A percentile compares a stretch with the other conserved stretches of the same genome.
Conservation (phyloP, 768 basidiomycete species). For the Xerocomus potaroensis region DNA sequence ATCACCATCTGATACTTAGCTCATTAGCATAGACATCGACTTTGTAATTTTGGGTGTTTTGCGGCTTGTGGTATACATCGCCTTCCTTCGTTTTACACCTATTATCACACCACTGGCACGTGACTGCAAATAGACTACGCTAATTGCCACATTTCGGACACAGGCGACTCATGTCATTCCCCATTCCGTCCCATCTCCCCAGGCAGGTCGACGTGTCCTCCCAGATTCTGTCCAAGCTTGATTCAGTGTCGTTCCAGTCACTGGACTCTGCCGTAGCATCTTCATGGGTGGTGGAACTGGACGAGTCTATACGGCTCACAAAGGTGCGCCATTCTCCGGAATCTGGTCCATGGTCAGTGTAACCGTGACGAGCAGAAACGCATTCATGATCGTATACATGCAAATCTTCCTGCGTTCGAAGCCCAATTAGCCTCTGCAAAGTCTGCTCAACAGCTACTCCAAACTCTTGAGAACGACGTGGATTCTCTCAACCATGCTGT, state of each 20-base stretch:
- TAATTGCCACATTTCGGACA: background rate
- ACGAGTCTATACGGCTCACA: conserved; percentile 63
- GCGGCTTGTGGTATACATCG: conserved; percentile 16
- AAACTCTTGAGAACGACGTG: conserved; percentile 48
- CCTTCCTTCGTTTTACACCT: no score
- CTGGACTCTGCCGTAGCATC: conserved; percentile 57
- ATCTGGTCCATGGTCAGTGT: background rate
- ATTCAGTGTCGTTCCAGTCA: conserved; percentile 53
- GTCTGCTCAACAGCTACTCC: conserved; percentile 58
- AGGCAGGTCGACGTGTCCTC: conserved; percentile 70
- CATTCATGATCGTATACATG: conserved; percentile 70
- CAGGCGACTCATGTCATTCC: conserved; percentile 61
- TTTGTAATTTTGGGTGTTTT: conserved; percentile 25
- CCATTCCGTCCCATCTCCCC: conserved; percentile 69
- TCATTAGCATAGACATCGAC: conserved; percentile 26
- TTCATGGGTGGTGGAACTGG: conserved; percentile 70
- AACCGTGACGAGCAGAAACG: conserved; percentile 41
- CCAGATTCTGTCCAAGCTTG: conserved; percentile 64
- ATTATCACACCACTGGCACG: no score
- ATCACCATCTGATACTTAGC: conserved; percentile 20
- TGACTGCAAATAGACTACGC: no score
- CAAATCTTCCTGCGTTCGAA: conserved; percentile 60
- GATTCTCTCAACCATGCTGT: conserved; percentile 47
- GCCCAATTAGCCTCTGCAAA: conserved; percentile 57
- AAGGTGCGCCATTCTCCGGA: conserved; percentile 46